phyloP scores from a whole-genome alignment of 345 rosid species.

The Carallia pectinifolia region DNA sequence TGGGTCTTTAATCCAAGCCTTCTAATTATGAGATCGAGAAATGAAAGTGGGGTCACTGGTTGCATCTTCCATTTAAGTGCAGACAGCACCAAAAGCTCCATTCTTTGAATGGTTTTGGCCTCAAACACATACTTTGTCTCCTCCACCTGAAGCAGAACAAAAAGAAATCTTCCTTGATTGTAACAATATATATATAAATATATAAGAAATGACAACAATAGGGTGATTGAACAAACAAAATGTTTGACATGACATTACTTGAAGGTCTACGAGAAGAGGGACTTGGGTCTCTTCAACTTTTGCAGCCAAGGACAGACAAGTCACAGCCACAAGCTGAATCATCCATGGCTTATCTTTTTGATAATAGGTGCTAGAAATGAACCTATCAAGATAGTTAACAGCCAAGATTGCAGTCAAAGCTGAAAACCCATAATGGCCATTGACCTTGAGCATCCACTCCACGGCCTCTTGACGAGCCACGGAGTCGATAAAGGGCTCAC shows the following conservation, averaged over 20 bases:
- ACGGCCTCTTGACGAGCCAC: conserved; percentile 23
- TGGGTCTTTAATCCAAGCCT: conserved; percentile 25
- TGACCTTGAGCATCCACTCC: conserved; percentile 30
- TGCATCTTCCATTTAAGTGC: conserved; percentile 40
- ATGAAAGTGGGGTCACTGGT: conserved; percentile 34
- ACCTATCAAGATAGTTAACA: conserved; percentile 29
- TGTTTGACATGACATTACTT: conserved; percentile 14
- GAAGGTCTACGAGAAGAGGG: conserved; percentile 32
- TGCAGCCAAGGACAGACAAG: conserved; percentile 40
- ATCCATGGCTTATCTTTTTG: conserved; percentile 31
- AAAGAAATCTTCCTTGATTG: not conserved
- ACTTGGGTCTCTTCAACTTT: conserved; percentile 36
- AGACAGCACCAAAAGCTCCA: conserved; percentile 34
- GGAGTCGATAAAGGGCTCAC: conserved; percentile 7
- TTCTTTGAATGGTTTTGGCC: conserved; percentile 34
- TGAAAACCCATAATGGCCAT: conserved; percentile 26
- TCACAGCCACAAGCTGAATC: conserved; percentile 32
- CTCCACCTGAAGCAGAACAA: conserved; percentile 16
- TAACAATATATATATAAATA: not conserved
- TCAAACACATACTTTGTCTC: conserved; percentile 27
- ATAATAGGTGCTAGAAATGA: conserved; percentile 14
- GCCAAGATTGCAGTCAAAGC: conserved; percentile 25
- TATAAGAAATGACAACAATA: not conserved
- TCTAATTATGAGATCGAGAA: conserved; percentile 30
- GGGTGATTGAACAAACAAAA: not conserved